Base-by-base conservation (phyloP, 116 monocot genomes). In the Phalaenopsis hybrid region DNA sequence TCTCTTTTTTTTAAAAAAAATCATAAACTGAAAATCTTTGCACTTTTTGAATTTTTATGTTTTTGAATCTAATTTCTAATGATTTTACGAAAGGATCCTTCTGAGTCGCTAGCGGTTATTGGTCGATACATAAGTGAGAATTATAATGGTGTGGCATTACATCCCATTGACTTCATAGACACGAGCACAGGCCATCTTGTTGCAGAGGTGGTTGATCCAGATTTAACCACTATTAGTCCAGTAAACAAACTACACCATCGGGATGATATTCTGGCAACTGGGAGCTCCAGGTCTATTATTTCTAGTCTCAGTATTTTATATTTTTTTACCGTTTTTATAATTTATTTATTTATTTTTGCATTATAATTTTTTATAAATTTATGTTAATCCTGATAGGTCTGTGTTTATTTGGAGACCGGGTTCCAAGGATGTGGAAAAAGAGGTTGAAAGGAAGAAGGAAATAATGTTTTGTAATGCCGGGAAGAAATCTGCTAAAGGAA, bases 61-160 rank as follows among this genome's bases (percentile, higher is more conserved):
- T 51, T 28, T 13, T 50, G 51, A 23, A 77, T 77, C 28, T 77
- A 50, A 77, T 12, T 20, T 15, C 9, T 45, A 1, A 20, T 18
- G 4, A 75, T 77, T 13, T 44, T 77, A 77, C 79, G 10, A 37
- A 83, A 96, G 97, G 97, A 97, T 86, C 78, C 85, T 7, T 92
- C 91, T 2, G 97, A 97, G 83, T 90, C 93, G 41, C 89, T 97
- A 50, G 90, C 85, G 28, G 97, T 94, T 23, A 89, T 97, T 75
- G 97, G 97, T 48, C 94, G 97, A 23, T 97, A 97, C 79, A 97
- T 97, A 80, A 97, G 93, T 75, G 97, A 95, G 84, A 97, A 97
- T 83, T 93, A 90, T 67, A 85, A 92, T 87, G 97, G 93, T 4
- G 79, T 94, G 23, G 97, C 97, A 31, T 81, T 97, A 37, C 97